Base-by-base conservation (phyloP, 768 basidiomycete genomes). In the Amanita exitialis region DNA sequence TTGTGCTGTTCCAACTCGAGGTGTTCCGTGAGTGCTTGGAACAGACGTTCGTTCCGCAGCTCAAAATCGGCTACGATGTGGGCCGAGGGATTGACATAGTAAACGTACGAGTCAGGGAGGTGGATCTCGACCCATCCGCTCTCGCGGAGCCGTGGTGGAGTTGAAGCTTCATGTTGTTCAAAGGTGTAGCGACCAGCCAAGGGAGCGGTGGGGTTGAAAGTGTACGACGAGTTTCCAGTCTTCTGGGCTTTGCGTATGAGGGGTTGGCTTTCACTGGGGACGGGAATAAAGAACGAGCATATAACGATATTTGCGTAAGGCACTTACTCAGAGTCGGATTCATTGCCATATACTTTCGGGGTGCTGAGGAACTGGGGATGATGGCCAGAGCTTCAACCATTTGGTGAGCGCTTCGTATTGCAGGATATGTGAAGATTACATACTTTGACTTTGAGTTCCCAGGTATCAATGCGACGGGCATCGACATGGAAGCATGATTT, bases 121-220 rank as follows among this genome's bases (percentile, higher is more conserved):
- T 76, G 70, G 60, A 86, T 79, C 59, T 83, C 85, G 44, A 77
- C 70, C 88, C 88, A 90, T 3, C 89, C 89, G 16, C 82, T 74
- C 10, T 76, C 70, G 56, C 72, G 72, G 4, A 78, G 67, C 3
- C 67, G 64, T 62, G 59, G 47, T 59, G 56, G 16, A 62, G 62
- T 51, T n/a, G 34, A 27, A 44, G 20, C 9, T 27, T 20, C 16
- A 27, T 50, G 39, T 18, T 42, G 38, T 21, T 42, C 49, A 15
- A 50, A 50, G 27, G 41, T 50, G 32, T 34, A 25, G 2, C 39
- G 28, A 7, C 41, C 30, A 9, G 28, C 16, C 8, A 41, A 21
- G 20, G 49, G 38, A 15, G 27, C 18, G 16, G 38, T 10, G 9
- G 25, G 28, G 20, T 42, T 42, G 16, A 21, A 23, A 8, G 28